Percentiles rank a stretch among this genome's conserved stretches.
Evolutionary conservation across 2,329 filamentous ascomycete species (phyloP).

Genomic region (Penicillium brasilianum): DNA sequence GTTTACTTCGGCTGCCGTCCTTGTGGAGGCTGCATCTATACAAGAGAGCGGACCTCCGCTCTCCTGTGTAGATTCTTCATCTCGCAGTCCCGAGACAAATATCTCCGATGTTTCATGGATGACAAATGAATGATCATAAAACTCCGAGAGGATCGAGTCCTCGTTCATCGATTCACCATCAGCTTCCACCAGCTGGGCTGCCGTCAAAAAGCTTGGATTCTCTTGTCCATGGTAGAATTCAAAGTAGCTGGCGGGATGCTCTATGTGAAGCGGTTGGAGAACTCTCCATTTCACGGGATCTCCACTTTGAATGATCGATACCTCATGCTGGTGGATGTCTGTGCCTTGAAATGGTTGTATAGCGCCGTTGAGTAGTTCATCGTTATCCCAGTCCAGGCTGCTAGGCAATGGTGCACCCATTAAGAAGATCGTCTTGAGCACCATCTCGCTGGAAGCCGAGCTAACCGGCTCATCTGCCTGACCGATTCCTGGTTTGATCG

Average conservation of each 20-base stretch:
- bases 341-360: constrained; percentile 39
- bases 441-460: constrained; percentile 29
- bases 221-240: constrained; percentile 20
- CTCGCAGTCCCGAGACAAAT: constrained; percentile 28
- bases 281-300: constrained; percentile 37
- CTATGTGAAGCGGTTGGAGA: constrained; percentile 27
- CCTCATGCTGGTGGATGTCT: constrained; percentile 13
- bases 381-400: constrained; percentile 60
- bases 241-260: constrained; percentile 15
- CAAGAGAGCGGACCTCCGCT: constrained; percentile 31
- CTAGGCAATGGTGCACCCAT: constrained; percentile 65
- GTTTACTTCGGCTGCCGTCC: constrained; percentile 9
- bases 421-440: constrained; percentile 53
- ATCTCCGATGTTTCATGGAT: constrained; percentile 63
- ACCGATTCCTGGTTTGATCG: not conserved
- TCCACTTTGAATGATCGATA: constrained; percentile 16
- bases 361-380: constrained; percentile 57
- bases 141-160: constrained; percentile 61
- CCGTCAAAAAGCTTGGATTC: constrained; percentile 38
- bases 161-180: constrained; percentile 20
- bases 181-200: constrained; percentile 34
- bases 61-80: constrained; percentile 33
- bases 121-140: constrained; percentile 78
- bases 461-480: not conserved
- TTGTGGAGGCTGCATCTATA: constrained; percentile 18